A percentile compares a stretch with the other conserved stretches of the same genome.
Evolutionary conservation across 2,329 filamentous ascomycete species (phyloP).

Genomic region (Aspergillus novoparasiticus): DNA sequence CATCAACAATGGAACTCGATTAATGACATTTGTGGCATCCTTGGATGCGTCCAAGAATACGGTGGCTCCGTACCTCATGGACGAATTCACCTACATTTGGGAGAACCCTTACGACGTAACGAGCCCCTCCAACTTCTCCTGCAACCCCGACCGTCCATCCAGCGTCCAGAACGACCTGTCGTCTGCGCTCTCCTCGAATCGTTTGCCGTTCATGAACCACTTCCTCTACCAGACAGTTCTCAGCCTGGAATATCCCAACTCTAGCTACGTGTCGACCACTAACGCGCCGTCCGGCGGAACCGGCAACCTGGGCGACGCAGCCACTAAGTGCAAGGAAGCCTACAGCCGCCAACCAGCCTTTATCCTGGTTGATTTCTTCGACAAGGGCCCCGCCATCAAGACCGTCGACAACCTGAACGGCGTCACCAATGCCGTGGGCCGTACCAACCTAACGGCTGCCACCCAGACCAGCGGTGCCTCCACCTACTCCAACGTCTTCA

Average conservation of each 20-base stretch:
- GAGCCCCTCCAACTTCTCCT: slow-evolving; percentile 67
- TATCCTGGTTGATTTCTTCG: slow-evolving; percentile 78
- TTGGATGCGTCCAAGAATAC: slow-evolving; percentile 34
- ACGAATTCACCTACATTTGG: slow-evolving; percentile 59
- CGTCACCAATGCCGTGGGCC: slow-evolving; percentile 49
- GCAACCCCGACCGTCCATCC: slow-evolving; percentile 67
- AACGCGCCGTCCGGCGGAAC: slow-evolving; percentile 63
- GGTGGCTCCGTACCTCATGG: slow-evolving; percentile 46
- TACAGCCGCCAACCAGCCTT: slow-evolving; percentile 71
- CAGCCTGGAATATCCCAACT: slow-evolving; percentile 63
- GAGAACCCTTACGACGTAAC: slow-evolving; percentile 72
- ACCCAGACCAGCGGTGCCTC: slow-evolving; percentile 29
- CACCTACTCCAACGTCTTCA: slow-evolving; percentile 40
- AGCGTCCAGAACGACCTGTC: slow-evolving; percentile 50
- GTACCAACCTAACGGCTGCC: slow-evolving; percentile 37
- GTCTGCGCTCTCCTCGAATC: slow-evolving; percentile 58
- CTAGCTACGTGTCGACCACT: slow-evolving; percentile 62
- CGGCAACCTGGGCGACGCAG: slow-evolving; percentile 56
- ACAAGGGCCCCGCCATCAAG: slow-evolving; percentile 68
- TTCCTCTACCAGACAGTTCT: slow-evolving; percentile 66
- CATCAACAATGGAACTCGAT: slow-evolving; percentile 64
- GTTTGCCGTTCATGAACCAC: slow-evolving; percentile 77
- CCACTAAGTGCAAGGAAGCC: slow-evolving; percentile 55
- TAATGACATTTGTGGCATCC: slow-evolving; percentile 70
- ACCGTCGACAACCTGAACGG: slow-evolving; percentile 71